These are phyloP conservation scores for Diaporthe destruens DNA, from an alignment of 2,329 filamentous ascomycete genomes.

Conservation along the genomic window DNA sequence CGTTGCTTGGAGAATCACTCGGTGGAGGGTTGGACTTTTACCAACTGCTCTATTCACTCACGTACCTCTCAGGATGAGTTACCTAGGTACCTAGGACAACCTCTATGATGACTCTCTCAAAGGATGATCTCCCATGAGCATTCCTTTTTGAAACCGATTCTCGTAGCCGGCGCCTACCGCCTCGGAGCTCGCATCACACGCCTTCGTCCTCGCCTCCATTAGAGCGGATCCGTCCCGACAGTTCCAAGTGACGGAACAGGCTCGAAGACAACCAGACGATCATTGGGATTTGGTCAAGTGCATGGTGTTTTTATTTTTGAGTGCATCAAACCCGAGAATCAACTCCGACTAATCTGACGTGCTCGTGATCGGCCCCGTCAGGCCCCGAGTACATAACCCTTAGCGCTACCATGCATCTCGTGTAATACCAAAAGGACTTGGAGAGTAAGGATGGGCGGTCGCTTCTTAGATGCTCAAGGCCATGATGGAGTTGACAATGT, in stretches of 20 bases:
- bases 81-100: not conserved
- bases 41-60: not conserved
- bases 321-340: constrained; percentile 31
- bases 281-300: constrained; percentile 16
- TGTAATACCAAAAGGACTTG: constrained; percentile 4
- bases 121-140: not conserved
- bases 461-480: constrained; percentile 81
- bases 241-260: not conserved
- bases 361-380: constrained; percentile 25
- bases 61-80: not conserved
- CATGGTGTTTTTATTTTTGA: constrained; percentile 40
- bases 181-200: constrained; percentile 91
- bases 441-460: not conserved
- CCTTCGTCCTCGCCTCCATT: constrained; percentile 88
- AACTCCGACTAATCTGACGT: constrained; percentile 34
- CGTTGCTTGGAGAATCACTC: not conserved
- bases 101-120: not conserved
- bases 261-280: not conserved
- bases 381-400: constrained; percentile 34
- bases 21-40: not conserved
- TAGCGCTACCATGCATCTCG: constrained; percentile 20
- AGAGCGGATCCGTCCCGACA: constrained; percentile 80
- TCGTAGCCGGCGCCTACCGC: constrained; percentile 67
- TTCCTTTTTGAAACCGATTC: not conserved
- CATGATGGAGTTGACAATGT: constrained; percentile 99